A percentile compares a stretch with the other conserved stretches of the same genome.
Conservation (phyloP, 768 basidiomycete species). For the Tylopilus sp. region DNA sequence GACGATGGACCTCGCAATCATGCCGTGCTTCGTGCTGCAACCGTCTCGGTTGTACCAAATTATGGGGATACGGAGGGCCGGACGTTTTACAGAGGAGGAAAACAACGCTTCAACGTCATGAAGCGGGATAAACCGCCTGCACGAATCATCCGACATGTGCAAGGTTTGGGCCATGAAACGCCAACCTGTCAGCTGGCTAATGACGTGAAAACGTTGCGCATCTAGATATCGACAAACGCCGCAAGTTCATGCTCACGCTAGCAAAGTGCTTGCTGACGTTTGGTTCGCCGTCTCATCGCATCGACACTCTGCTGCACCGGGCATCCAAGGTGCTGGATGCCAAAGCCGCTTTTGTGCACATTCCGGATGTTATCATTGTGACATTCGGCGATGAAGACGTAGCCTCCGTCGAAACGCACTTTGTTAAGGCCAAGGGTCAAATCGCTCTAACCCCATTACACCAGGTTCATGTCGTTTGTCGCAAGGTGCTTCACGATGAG, state of each 20-base stretch:
- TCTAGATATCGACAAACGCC: conserved; percentile 45
- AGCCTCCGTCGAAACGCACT: conserved; percentile 74
- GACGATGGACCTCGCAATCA: conserved; percentile 14
- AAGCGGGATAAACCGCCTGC: conserved; percentile 34
- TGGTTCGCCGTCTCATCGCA: conserved; percentile 91
- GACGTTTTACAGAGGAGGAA: conserved; percentile 30
- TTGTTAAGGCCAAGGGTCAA: conserved; percentile 77
- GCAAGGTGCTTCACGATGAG: conserved; percentile 80
- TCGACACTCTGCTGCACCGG: conserved; percentile 82
- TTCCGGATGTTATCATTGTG: conserved; percentile 75
- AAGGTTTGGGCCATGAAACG: conserved; percentile 35
- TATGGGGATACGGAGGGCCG: conserved; percentile 17
- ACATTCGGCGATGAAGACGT: conserved; percentile 77
- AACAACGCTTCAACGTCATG: conserved; percentile 28
- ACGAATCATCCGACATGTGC: conserved; percentile 41
- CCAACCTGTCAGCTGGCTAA: not conserved
- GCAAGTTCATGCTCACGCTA: conserved; percentile 79
- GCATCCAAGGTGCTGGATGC: conserved; percentile 77
- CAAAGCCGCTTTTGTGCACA: conserved; percentile 80
- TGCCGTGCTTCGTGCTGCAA: conserved; percentile 9
- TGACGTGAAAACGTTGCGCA: not conserved
- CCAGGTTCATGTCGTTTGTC: conserved; percentile 79
- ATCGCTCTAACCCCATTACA: conserved; percentile 82
- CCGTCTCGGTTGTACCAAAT: not conserved
- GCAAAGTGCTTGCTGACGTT: conserved; percentile 88